Evolutionary conservation across 2,329 filamentous ascomycete genomes (phyloP).

Genomic region (Onygena corvina): DNA sequence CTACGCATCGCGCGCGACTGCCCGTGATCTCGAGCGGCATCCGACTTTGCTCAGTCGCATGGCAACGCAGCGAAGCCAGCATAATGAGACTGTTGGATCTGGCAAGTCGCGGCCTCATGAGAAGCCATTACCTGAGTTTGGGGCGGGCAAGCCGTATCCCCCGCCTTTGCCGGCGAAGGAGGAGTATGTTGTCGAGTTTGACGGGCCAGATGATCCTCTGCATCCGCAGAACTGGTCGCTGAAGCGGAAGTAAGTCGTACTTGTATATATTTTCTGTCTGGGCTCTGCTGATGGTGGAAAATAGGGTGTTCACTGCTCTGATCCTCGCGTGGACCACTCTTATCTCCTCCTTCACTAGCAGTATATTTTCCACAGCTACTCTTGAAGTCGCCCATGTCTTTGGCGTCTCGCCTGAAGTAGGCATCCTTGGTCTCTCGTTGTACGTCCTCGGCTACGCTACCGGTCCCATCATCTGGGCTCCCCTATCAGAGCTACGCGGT

Average conservation of each 20-base stretch:
- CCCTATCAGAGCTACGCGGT: constrained; percentile 42
- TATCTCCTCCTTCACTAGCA: constrained; percentile 44
- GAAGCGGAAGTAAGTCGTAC: constrained; percentile 54
- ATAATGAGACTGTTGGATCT: constrained; percentile 31
- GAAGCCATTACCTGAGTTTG: constrained; percentile 33
- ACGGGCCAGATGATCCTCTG: constrained; percentile 67
- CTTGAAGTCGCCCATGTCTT: constrained; percentile 46
- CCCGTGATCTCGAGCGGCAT: constrained; percentile 28
- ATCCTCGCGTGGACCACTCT: constrained; percentile 41
- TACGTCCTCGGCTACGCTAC: constrained; percentile 39
- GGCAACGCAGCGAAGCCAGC: constrained; percentile 32
- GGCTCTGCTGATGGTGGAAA: no score
- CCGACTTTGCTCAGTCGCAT: constrained; percentile 31
- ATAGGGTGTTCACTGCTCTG: constrained; percentile 14
- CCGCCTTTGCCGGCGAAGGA: constrained; percentile 44
- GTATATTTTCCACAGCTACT: constrained; percentile 61
- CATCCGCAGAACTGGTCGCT: constrained; percentile 82
- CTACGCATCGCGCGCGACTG: constrained; percentile 24
- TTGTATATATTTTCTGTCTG: background rate
- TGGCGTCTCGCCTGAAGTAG: constrained; percentile 39
- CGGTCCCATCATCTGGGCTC: constrained; percentile 42
- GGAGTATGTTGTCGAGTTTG: constrained; percentile 59
- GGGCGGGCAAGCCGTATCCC: constrained; percentile 47
- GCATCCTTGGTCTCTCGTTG: constrained; percentile 30
- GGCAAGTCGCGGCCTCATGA: constrained; percentile 21